Conservation (phyloP, 2,329 filamentous ascomycete species). For the Aspergillus sojae region DNA sequence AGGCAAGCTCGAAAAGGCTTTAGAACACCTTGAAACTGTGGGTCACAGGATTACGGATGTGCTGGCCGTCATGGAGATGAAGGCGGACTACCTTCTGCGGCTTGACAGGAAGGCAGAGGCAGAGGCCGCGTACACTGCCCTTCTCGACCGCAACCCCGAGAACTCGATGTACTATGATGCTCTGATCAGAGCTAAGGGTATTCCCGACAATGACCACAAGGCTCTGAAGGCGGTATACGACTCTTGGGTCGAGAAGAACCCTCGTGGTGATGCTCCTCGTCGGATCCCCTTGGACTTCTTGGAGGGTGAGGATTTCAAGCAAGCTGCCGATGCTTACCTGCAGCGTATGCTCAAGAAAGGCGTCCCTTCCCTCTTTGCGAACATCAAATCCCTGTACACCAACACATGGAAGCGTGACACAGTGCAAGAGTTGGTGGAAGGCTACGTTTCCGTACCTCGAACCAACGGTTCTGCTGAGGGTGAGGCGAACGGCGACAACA, state of each 20-base stretch:
- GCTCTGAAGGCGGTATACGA: constrained; percentile 75
- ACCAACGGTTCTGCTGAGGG: constrained; percentile 54
- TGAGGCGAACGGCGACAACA: constrained; percentile 54
- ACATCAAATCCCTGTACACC: constrained; percentile 89
- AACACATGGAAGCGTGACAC: constrained; percentile 76
- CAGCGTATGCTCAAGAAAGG: constrained; percentile 86
- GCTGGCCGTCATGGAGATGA: constrained; percentile 80
- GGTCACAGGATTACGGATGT: constrained; percentile 80
- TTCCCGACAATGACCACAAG: constrained; percentile 63
- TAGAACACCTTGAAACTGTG: constrained; percentile 81
- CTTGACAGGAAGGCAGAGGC: constrained; percentile 79
- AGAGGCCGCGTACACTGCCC: constrained; percentile 73
- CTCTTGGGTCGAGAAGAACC: constrained; percentile 77
- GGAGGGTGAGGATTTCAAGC: constrained; percentile 76
- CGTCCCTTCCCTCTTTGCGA: constrained; percentile 93
- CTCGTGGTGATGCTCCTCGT: constrained; percentile 80
- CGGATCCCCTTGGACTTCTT: constrained; percentile 90
- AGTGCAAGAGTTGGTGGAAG: constrained; percentile 74
- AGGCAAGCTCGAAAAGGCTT: constrained; percentile 77
- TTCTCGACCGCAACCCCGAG: constrained; percentile 87
- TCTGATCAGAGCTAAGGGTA: constrained; percentile 68
- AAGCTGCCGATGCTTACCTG: constrained; percentile 77
- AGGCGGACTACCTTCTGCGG: constrained; percentile 79
- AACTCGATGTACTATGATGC: constrained; percentile 83
- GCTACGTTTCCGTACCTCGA: constrained; percentile 65